Percentiles rank a stretch among this genome's conserved stretches.
Evolutionary conservation across 768 basidiomycete genomes (phyloP).

Genomic region (Leucocoprinus leucothites): DNA sequence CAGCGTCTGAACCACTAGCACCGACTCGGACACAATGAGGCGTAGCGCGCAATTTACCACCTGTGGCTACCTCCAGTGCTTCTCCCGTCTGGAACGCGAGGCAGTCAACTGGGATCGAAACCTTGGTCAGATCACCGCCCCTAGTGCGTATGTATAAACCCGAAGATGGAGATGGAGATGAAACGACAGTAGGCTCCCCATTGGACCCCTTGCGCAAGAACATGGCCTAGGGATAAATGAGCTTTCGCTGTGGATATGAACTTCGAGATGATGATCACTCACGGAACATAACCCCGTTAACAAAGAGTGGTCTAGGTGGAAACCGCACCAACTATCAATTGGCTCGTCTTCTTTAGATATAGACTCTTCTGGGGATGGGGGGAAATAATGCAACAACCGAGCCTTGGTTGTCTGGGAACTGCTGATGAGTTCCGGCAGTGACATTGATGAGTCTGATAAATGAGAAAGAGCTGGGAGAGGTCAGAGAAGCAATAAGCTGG

Average conservation of each 20-base stretch:
- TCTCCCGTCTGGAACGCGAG: conserved; percentile 98
- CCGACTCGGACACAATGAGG: conserved; percentile 87
- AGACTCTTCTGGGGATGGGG: conserved; percentile 45
- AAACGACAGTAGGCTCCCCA: conserved; percentile 44
- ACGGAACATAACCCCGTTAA: conserved; percentile 93
- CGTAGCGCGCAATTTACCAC: conserved; percentile 78
- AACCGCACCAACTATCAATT: conserved; percentile 91
- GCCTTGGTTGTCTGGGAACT: conserved; percentile 87
- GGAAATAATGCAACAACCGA: conserved; percentile 94
- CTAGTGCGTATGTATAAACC: conserved; percentile 92
- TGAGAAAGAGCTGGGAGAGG: conserved; percentile 54
- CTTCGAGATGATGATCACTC: conserved; percentile 20
- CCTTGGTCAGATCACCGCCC: conserved; percentile 73
- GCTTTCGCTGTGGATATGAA: background rate
- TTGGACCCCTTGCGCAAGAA: conserved; percentile 56
- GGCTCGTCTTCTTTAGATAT: conserved; percentile 51
- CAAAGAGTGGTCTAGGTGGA: conserved; percentile 88
- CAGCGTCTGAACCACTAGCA: conserved; percentile 42
- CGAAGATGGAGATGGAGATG: conserved; percentile 70
- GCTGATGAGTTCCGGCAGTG: conserved; percentile 68
- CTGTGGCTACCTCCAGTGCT: conserved; percentile 88
- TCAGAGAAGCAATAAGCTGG: background rate
- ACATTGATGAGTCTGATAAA: conserved; percentile 61
- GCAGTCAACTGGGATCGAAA: conserved; percentile 80
- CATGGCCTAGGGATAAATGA: conserved; percentile 58